Evolutionary conservation across 768 basidiomycete species (phyloP), one percentile per base, ranked within the genome.

Genomic region (Pisolithus tinctorius): DNA sequence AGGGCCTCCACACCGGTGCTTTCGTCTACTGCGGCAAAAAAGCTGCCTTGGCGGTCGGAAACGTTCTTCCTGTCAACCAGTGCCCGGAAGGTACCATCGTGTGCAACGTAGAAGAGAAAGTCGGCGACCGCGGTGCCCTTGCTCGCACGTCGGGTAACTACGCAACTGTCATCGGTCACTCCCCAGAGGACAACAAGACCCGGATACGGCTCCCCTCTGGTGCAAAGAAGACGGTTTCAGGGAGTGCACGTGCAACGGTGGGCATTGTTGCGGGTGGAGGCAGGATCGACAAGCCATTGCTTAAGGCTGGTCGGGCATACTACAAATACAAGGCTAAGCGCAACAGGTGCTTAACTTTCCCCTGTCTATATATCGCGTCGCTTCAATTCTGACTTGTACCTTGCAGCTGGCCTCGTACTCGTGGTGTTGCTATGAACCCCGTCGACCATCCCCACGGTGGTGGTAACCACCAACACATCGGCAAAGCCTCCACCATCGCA

Each of bases 391-490:
- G 8, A 48, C 10, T 13, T 49, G 14, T 57, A 20, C 47, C 9
- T 52, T 59, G 4, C 63, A 92, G 87, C 85, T 92, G 90, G 90
- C 90, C 90, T 61, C 88, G 89, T 76, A 93, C 90, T 82, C 93
- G 96, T 88, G 96, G 96, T 94, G 96, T 99, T 71, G 96, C 96
- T 65, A 98, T 99, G 96, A 93, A 93, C 74, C 90, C 90, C 61
- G 88, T 92, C 39, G 88, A 93, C 78, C 91, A 96, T 77, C 93
- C 93, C 75, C 94, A 97, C 71, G 96, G 96, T 85, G 95, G 95
- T 87, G 94, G 94, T 87, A 97, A 97, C 78, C 94, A 97, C 68
- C 89, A 91, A 69, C 95, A 97, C 68, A 98, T 99, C 64, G 96
- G 96, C 72, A 95, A 98, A 72, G 95, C 96, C 25, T 98, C 95